Conservation (phyloP, 148 eudicot species). For the Rhododendron henanense region DNA sequence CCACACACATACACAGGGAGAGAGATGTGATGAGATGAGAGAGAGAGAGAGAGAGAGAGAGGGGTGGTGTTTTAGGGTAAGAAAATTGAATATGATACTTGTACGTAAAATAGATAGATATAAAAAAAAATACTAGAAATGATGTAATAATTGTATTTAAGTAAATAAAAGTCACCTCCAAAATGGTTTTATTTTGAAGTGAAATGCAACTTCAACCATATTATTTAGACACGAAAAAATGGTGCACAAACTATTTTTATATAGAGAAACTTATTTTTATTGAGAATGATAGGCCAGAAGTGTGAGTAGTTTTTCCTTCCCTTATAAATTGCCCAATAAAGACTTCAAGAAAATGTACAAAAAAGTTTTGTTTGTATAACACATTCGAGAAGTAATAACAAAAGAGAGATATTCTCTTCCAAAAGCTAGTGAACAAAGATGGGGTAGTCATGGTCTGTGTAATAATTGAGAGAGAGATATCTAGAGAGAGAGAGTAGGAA, state of each 20-base stretch:
- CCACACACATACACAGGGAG: background rate
- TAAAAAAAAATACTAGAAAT: no score
- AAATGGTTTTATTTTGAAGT: background rate
- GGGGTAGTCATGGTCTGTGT: conserved; percentile 25
- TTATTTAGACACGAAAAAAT: background rate
- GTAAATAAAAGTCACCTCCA: background rate
- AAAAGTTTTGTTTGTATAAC: background rate
- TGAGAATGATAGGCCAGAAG: background rate
- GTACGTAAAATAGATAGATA: background rate
- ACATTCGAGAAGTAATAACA: background rate
- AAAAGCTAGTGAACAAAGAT: conserved; percentile 41
- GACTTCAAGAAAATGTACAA: background rate
- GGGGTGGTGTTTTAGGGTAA: conserved; percentile 14
- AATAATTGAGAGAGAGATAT: conserved; percentile 10
- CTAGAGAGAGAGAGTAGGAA: background rate
- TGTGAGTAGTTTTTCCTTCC: background rate
- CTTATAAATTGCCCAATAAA: background rate
- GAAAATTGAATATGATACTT: background rate
- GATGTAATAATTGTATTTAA: background rate
- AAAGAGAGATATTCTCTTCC: conserved; percentile 30
- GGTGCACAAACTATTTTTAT: background rate
- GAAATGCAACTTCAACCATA: background rate
- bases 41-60: background rate
- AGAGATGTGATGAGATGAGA: background rate
- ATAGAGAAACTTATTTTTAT: background rate